Evolutionary conservation across 345 rosid species (phyloP).

Genomic region (Odontarrhena argentea): DNA sequence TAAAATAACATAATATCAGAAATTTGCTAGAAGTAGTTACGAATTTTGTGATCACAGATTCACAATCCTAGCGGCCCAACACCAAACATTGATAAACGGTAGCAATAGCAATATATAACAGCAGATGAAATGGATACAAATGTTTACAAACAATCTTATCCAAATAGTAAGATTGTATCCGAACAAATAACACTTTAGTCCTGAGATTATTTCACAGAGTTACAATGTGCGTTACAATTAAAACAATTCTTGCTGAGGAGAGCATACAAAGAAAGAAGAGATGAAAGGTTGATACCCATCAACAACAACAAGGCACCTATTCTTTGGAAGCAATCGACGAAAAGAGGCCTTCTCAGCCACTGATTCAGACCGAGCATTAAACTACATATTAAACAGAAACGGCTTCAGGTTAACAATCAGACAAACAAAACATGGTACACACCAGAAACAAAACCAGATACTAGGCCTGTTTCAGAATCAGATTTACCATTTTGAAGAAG

Average conservation of each 20-base stretch:
- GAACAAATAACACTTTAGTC: neutral
- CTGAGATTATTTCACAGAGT: neutral
- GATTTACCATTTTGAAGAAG: constrained; percentile 76
- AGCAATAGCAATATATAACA: neutral
- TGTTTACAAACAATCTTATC: neutral
- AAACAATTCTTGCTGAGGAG: neutral
- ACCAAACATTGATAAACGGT: neutral
- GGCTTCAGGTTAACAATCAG: neutral
- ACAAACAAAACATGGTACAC: neutral
- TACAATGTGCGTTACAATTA: neutral
- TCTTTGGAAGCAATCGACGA: constrained; percentile 81
- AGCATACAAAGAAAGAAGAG: neutral
- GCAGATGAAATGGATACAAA: constrained; percentile 14
- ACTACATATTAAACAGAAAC: constrained; percentile 46
- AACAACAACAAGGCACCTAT: constrained; percentile 72
- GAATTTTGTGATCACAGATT: constrained; percentile 11
- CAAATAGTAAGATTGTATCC: neutral
- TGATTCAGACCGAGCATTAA: constrained; percentile 93
- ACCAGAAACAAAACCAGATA: neutral
- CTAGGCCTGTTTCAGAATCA: neutral
- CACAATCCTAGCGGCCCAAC: neutral
- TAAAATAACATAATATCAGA: neutral
- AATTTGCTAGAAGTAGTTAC: neutral
- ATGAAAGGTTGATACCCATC: constrained; percentile 65
- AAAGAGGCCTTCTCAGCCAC: constrained; percentile 81